Conservation (phyloP, 2,329 filamentous ascomycete species). For the Aureobasidium sp. region DNA sequence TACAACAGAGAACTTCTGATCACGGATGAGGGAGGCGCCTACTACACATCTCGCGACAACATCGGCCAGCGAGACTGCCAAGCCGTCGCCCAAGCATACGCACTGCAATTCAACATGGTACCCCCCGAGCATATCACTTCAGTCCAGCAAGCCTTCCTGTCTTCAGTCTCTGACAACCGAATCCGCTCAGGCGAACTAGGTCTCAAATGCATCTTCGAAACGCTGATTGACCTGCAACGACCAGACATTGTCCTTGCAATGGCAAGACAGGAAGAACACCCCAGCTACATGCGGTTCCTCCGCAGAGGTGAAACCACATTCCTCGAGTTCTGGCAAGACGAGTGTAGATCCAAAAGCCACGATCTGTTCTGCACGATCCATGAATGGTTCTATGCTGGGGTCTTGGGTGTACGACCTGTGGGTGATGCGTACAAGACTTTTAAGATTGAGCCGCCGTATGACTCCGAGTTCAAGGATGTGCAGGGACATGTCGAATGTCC, state of each 20-base stretch:
- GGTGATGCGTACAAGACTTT: conserved; percentile 37
- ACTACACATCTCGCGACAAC: conserved; percentile 35
- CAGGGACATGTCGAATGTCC: conserved; percentile 35
- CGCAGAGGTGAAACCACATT: conserved; percentile 40
- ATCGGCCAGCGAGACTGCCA: conserved; percentile 30
- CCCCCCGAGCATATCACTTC: conserved; percentile 24
- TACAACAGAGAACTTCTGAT: conserved; percentile 34
- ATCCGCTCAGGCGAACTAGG: conserved; percentile 39
- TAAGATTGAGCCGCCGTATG: conserved; percentile 34
- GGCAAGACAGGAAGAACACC: conserved; percentile 43
- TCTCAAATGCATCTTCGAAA: conserved; percentile 38
- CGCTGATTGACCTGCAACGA: conserved; percentile 35
- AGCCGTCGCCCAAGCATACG: conserved; percentile 36
- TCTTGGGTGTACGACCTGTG: conserved; percentile 34
- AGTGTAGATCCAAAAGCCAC: conserved; percentile 40
- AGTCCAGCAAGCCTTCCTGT: conserved; percentile 28
- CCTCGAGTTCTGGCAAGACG: conserved; percentile 41
- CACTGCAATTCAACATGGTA: conserved; percentile 32
- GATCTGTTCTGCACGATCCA: conserved; percentile 44
- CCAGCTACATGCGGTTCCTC: conserved; percentile 44
- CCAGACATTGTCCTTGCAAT: conserved; percentile 38
- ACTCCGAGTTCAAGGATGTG: conserved; percentile 35
- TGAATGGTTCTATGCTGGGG: conserved; percentile 42
- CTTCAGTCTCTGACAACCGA: conserved; percentile 24
- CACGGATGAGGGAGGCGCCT: conserved; percentile 29